Base-by-base conservation (phyloP, 306 rosid species). In the Potentilla sterilis region DNA sequence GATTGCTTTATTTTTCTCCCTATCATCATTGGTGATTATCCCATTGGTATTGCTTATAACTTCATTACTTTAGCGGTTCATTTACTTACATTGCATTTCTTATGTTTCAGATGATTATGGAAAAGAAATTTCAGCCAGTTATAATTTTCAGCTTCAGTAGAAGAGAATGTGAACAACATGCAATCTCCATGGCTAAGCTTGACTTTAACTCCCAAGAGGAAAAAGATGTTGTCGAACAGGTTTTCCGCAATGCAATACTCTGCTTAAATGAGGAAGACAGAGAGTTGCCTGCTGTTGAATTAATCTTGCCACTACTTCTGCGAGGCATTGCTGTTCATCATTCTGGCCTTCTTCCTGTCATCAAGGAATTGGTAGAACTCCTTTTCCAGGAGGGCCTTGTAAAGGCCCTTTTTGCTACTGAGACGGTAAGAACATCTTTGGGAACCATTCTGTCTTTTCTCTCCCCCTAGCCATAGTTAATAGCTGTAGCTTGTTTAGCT, bases 311-410 rank as follows among this genome's bases (percentile, higher is more conserved):
- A 40, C 90, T 92, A 52, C 97, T 95, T 80, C 92, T 90, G 87
- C 93, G 97, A 69, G 98, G 98, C 67, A 92, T 95, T 86, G 97
- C 97, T 41, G 97, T 95, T 80, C 98, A 95, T 86, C 98, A 95
- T 79, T 95, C 98, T 79, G 98, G 98, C 74, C 98, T 95, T 84
- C 98, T 95, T 78, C 98, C 98, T 69, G 97, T 95, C 59, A 86
- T 92, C 79, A 95, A 95, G 87, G 98, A 95, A 83, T 85, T 95
- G 86, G 98, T 95, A 6, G 97, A 92, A 84, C 87, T 95, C 76
- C 98, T 95, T 80, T 92, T 95, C 86, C 98, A 95, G 81, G 98
- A 95, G 85, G 98, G 98, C 82, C 96, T 95, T 84, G 96, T 95
- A 19, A 95, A 95, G 83, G 98, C 98, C 67, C 97, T 95, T 42